Base-by-base conservation (phyloP, 768 basidiomycete species). In the Naganishia vishniacii region DNA sequence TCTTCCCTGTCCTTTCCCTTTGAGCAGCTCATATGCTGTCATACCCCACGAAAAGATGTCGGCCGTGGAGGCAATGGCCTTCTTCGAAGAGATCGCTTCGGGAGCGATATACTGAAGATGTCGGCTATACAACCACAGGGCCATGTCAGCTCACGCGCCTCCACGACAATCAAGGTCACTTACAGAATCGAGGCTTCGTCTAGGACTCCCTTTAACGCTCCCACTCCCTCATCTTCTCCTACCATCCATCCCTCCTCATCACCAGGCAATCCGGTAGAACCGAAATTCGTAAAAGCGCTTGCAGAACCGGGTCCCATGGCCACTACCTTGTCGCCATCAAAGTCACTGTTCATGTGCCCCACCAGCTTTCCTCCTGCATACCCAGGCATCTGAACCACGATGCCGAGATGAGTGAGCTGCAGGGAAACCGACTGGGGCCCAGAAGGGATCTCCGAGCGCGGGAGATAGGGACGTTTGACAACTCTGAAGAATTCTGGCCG, bases 21-120 rank as follows among this genome's bases (percentile, higher is more conserved):
- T 71, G 4, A 74, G 18, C 41, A 73, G 49, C 58, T 76, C 72
- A 53, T 70, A 72, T 4, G 69, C 69, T 1, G 69, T 31, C 15
- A 74, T 71, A 8, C 72, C 75, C 44, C 73, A 72, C 6, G 68
- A 68, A 42, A 68, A 76, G 23, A 76, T 62, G 61, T 74, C 73
- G 25, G 60, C 59, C 5, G 58, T 20, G n/a, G 40, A 8, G 49
- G 53, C 45, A 59, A 25, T 23, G 23, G 64, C 4, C 51, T 51
- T 47, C 20, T 47, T 51, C 1, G 69, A 58, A 1, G 63, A 56
- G 8, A 69, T 61, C 6, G 65, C 61, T 59, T 67, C 69, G 4
- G 73, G 73, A 1, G 73, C 72, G 47, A 72, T 66, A 28, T 68
- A 71, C 7, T 69, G 66, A 1, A 73, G 62, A 48, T 69, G 61